phyloP scores from a whole-genome alignment of 108 stramenopile genomes.

The Nitzschia sp. region DNA sequence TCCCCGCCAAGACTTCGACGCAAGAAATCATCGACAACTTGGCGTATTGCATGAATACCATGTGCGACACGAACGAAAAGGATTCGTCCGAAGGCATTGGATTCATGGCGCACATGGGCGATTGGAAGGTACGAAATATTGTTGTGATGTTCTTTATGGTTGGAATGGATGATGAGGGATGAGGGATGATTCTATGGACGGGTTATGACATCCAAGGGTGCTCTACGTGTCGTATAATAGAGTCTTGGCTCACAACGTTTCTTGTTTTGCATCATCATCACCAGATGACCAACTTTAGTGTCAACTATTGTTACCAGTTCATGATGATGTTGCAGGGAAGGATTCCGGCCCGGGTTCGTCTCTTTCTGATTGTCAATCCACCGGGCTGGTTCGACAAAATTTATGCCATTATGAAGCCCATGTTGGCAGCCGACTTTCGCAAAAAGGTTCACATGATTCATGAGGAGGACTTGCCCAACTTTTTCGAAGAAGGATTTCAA shows the following conservation, averaged over 20 bases:
- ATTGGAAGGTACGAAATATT: too few relatives aligned
- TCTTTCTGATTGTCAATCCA: constrained; percentile 60
- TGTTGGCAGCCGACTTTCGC: constrained; percentile 41
- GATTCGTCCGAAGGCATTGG: constrained; percentile 42
- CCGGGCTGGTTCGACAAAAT: constrained; percentile 49
- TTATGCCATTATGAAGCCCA: constrained; percentile 47
- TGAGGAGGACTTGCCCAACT: constrained; percentile 16
- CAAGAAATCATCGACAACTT: constrained; percentile 51
- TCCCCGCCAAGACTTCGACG: constrained; percentile 45
- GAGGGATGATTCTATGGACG: too few relatives aligned
- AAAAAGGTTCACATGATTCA: constrained; percentile 44
- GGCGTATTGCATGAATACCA: constrained; percentile 39
- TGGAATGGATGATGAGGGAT: too few relatives aligned
- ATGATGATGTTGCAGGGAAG: constrained; percentile 53
- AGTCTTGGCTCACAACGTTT: too few relatives aligned
- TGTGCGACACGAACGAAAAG: constrained; percentile 33
- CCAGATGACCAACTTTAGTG: constrained; percentile 46
- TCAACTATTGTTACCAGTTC: constrained; percentile 44
- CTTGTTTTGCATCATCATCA: too few relatives aligned
- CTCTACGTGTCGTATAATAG: too few relatives aligned
- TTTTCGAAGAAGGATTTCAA: constrained; percentile 23
- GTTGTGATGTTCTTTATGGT: too few relatives aligned
- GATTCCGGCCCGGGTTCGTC: constrained; percentile 39
- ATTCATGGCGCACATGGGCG: constrained; percentile 53
- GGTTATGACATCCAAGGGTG: too few relatives aligned